Evolutionary conservation across 176 grass and related monocot species (phyloP), one percentile per base, ranked within the genome.

Genomic region (Carex pumila): DNA sequence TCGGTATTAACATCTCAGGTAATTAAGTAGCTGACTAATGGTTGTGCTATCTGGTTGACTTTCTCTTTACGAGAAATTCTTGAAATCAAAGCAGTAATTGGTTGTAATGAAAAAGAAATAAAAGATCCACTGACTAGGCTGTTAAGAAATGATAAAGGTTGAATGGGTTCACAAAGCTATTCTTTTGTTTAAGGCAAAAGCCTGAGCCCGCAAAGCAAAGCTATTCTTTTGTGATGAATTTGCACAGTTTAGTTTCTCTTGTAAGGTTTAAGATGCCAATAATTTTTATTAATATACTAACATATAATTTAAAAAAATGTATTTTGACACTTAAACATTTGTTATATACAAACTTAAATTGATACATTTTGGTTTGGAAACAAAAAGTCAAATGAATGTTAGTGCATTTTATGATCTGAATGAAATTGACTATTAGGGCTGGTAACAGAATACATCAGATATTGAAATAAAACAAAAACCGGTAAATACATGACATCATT

Each of bases 41-140:
- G 72, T 76, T 54, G 72, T 67, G 41, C 59, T 67, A 52, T 82
- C 39, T 65, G 47, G 56, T 67, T 82, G 80, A 82, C 60, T 82
- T 82, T 22, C 8, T 45, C 7, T 66, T 82, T 82, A 82, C 61
- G 43, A 82, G 61, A 65, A 82, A 82, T 82, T 81, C 31, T 66
- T 81, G 57, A 52, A 67, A 82, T 65, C n/a, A 52, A 67, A 65
- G 61, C 61, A 47, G 21, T 54, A 82, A 82, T 82, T 65, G 61
- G 72, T 30, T 49, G 47, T 25, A 64, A 65, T 64, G 13, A 45
- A 36, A 66, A 50, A 81, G 10, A 21, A 47, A 63, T 47, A 37
- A 63, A 63, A 3, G 18, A 65, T 14, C 79, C 32, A 66, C 25
- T 25, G 49, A 76, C 72, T 32, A 7, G 22, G 22, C n/a, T 76